Evolutionary conservation across 2,329 filamentous ascomycete species (phyloP), one percentile per base, ranked within the genome.

Genomic region (Colletotrichum sp.): DNA sequence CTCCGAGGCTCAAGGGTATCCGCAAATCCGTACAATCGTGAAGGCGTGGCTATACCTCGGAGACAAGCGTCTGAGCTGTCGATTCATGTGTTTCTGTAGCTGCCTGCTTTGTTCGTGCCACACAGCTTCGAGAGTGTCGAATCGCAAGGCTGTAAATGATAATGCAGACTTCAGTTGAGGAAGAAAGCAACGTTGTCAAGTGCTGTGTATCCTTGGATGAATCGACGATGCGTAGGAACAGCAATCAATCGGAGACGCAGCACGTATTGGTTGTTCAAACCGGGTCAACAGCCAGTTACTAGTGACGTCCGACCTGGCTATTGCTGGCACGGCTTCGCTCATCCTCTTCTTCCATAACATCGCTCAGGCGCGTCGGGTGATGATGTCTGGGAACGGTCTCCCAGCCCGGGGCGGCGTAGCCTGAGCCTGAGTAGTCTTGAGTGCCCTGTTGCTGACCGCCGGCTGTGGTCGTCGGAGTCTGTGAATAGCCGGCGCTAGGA

Each of bases 271-370:
- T 34, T 16, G n/a, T 16, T 34, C 63, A 52, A 44, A 24, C 16
- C 24, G 28, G 28, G 28, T 30, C 63, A 7, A 30, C 15, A 30
- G 34, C 24, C 52, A 28, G 26, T 59, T 30, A 39, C 52, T 75
- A 77, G 32, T 75, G 71, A 28, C 72, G 75, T 32, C 75, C 72
- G 28, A 77, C 49, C 49, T 92, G 90, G 82, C 92, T 93, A 13
- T 92, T 92, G 79, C 94, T 95, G 16, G 94, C 95, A 26, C 94
- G 91, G 82, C 94, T 95, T 67, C 92, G 89, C 85, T 98, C 95
- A 79, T 97, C 95, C 78, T 98, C 94, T 81, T 95, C 95, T 81
- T 96, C 94, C 34, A 97, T 90, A 32, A 98, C 96, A 85, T 98
- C 96, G 83, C 95, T 98, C 78, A 98, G 87, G 72, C 96, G 89